A percentile compares a stretch with the other conserved stretches of the same genome.
These are phyloP conservation scores for Luzula sylvatica DNA, from an alignment of 176 grass and related monocot genomes.

Conservation along the genomic window DNA sequence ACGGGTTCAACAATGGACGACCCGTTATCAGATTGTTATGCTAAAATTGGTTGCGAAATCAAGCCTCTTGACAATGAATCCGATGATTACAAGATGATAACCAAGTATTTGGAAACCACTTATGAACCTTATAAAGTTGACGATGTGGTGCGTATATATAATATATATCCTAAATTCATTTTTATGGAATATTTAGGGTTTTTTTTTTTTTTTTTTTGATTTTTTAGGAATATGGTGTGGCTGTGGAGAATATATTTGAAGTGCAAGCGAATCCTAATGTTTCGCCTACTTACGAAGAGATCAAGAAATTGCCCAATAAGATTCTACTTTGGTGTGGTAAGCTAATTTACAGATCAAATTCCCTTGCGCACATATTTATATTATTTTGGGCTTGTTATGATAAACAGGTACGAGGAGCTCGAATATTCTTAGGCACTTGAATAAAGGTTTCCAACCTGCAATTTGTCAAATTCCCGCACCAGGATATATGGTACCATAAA, in stretches of 20 bases:
- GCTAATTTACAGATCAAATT: not conserved
- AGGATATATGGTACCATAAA: slow-evolving; percentile 59
- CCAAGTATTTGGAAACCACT: slow-evolving; percentile 61
- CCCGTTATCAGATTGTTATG: slow-evolving; percentile 52
- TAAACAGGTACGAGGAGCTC: slow-evolving; percentile 63
- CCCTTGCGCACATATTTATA: not conserved
- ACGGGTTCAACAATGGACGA: slow-evolving; percentile 36
- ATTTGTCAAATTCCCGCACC: slow-evolving; percentile 61
- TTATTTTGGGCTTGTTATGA: not conserved
- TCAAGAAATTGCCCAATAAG: slow-evolving; percentile 68
- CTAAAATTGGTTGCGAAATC: slow-evolving; percentile 44
- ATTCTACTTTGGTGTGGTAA: slow-evolving; percentile 83
- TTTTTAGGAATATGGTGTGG: slow-evolving; percentile 41
- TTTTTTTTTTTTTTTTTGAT: not conserved
- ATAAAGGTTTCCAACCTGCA: slow-evolving; percentile 46
- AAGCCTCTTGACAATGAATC: slow-evolving; percentile 37
- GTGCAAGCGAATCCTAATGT: slow-evolving; percentile 41
- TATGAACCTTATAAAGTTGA: slow-evolving; percentile 57
- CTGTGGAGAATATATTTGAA: slow-evolving; percentile 51
- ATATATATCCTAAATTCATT: not conserved
- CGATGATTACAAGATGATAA: slow-evolving; percentile 73
- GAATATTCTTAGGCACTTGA: slow-evolving; percentile 56
- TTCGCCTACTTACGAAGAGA: slow-evolving; percentile 44
- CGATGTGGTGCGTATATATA: slow-evolving; percentile 33
- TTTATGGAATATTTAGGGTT: not conserved